Conservation (phyloP, 345 rosid species). For the Garcia nutans region DNA sequence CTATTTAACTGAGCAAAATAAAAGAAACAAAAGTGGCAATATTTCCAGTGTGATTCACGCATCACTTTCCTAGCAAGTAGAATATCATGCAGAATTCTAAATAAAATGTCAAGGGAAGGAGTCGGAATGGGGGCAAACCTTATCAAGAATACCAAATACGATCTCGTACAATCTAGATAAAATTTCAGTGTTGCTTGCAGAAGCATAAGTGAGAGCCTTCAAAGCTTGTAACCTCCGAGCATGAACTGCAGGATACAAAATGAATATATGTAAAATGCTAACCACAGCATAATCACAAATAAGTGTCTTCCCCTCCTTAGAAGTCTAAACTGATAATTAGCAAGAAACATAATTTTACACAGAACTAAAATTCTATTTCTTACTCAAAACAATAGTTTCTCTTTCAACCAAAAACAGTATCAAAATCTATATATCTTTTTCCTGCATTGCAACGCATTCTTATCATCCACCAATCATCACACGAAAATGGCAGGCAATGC, state of each 20-base stretch:
- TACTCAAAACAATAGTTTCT: not conserved
- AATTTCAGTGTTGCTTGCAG: conserved; percentile 77
- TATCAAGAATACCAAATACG: conserved; percentile 90
- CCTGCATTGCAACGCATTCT: not conserved
- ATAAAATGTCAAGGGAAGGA: conserved; percentile 5
- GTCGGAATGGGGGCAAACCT: conserved; percentile 50
- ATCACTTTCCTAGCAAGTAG: not conserved
- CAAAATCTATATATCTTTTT: not conserved
- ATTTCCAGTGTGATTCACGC: not conserved
- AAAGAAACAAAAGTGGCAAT: not conserved
- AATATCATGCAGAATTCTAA: not conserved
- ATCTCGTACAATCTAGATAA: conserved; percentile 79
- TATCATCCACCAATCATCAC: not conserved
- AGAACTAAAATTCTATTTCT: not conserved
- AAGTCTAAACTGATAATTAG: not conserved
- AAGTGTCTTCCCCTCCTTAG: not conserved
- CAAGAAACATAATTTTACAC: not conserved
- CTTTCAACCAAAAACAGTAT: not conserved
- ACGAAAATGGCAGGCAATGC: not conserved
- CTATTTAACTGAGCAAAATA: not conserved
- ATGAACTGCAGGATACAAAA: conserved; percentile 57
- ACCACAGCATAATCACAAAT: not conserved
- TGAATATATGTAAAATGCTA: conserved; percentile 2
- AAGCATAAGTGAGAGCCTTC: conserved; percentile 94
- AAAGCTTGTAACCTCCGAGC: conserved; percentile 94